These are phyloP conservation scores for Tolypocladium nubicola DNA, from an alignment of 2,329 filamentous ascomycete genomes.

Conservation along the genomic window DNA sequence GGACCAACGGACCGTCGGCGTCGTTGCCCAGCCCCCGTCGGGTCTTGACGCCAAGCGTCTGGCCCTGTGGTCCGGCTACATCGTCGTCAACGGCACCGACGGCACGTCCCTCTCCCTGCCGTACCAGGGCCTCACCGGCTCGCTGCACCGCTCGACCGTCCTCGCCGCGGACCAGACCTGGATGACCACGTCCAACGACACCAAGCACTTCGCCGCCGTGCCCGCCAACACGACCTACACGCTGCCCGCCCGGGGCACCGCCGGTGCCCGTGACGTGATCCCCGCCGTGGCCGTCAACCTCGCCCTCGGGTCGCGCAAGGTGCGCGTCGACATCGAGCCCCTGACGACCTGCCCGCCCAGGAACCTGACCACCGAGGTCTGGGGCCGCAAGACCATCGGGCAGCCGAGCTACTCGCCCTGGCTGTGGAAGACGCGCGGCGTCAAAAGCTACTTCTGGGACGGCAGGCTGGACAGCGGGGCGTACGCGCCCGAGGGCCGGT, in stretches of 20 bases:
- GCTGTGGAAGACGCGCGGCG: constrained; percentile 16
- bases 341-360: constrained; percentile 9
- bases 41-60: constrained; percentile 22
- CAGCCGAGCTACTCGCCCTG: constrained; percentile 5
- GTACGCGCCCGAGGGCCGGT: constrained; percentile 36
- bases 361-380: too few species aligned
- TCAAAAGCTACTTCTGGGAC: constrained; percentile 25
- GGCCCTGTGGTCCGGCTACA: constrained; percentile 31
- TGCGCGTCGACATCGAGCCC: constrained; percentile 34
- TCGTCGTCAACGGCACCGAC: constrained; percentile 27
- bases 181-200: constrained; percentile 7
- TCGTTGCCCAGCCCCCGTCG: constrained; percentile 30
- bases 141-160: constrained; percentile 15
- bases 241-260: constrained; percentile 20
- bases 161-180: constrained; percentile 10
- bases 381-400: too few species aligned
- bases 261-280: constrained; percentile 17
- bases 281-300: constrained; percentile 30
- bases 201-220: constrained; percentile 7
- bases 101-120: constrained; percentile 24
- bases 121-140: constrained; percentile 26
- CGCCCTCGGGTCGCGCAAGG: constrained; percentile 31
- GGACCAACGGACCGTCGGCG: constrained; percentile 28
- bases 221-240: constrained; percentile 26
- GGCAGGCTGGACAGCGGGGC: constrained; percentile 34